Evolutionary conservation across 306 rosid species (phyloP).

Genomic region (Malus sieversii): DNA sequence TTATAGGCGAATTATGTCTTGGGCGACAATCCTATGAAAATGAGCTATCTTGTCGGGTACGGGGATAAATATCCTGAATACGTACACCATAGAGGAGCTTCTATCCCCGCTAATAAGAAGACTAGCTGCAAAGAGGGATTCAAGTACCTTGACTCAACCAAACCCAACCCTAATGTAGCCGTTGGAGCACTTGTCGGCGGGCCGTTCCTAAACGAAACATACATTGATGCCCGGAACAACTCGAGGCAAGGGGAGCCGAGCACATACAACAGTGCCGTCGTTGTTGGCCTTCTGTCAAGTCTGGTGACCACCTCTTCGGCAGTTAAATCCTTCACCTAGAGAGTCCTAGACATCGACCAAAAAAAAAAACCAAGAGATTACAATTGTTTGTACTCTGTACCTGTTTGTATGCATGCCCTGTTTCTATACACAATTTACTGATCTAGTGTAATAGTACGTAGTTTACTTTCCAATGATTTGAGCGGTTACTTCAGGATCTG

Average conservation of each 20-base stretch:
- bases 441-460: background rate
- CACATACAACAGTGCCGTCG: constrained; percentile 79
- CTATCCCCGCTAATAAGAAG: constrained; percentile 57
- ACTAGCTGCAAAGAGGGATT: constrained; percentile 74
- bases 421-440: constrained; percentile 2
- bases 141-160: constrained; percentile 50
- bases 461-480: constrained; percentile 16
- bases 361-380: no score
- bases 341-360: background rate
- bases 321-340: constrained; percentile 56
- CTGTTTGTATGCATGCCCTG: constrained; percentile 14
- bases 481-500: constrained; percentile 12
- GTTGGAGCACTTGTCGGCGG: constrained; percentile 95
- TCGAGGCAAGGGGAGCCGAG: constrained; percentile 83
- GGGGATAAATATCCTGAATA: constrained; percentile 70
- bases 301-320: constrained; percentile 86
- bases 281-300: constrained; percentile 85
- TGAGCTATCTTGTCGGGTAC: constrained; percentile 88
- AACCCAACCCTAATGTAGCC: constrained; percentile 85
- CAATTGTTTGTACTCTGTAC: constrained; percentile 10
- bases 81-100: constrained; percentile 98
- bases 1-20: constrained; percentile 79
- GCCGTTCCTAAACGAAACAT: constrained; percentile 76
- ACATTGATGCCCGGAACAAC: constrained; percentile 68
- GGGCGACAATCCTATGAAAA: constrained; percentile 75